A percentile compares a stretch with the other conserved stretches of the same genome.
Evolutionary conservation across 1,139 yeast genomes (phyloP).

Genomic region (Debaryomyces robertsiae): DNA sequence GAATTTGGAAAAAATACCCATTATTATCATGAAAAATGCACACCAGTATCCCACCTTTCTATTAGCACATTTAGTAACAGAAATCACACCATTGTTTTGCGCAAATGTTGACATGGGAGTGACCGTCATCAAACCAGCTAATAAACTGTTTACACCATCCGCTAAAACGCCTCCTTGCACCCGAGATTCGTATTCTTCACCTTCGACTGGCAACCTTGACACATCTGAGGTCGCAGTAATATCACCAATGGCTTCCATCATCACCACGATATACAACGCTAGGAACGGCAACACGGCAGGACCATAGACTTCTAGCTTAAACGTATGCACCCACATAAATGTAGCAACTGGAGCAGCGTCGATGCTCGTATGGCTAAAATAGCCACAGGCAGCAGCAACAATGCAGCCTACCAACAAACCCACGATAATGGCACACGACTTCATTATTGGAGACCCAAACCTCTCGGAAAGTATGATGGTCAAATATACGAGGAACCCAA

Average conservation of each 20-base stretch:
- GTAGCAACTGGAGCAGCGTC: conserved; percentile 79
- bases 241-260: conserved; percentile 94
- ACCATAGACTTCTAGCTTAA: conserved; percentile 71
- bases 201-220: conserved; percentile 79
- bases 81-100: conserved; percentile 91
- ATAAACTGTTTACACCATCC: conserved; percentile 70
- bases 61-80: conserved; percentile 87
- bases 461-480: conserved; percentile 75
- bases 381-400: conserved; percentile 88
- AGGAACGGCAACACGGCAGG: conserved; percentile 83
- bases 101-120: conserved; percentile 91
- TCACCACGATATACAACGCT: conserved; percentile 75
- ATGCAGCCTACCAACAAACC: conserved; percentile 87
- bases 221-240: conserved; percentile 92
- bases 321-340: conserved; percentile 85
- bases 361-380: conserved; percentile 59
- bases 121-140: conserved; percentile 73
- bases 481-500: conserved; percentile 79
- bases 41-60: conserved; percentile 88
- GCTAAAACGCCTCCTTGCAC: conserved; percentile 91
- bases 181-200: conserved; percentile 76
- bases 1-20: conserved; percentile 88
- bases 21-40: conserved; percentile 75
- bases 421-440: conserved; percentile 84
- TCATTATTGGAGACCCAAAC: conserved; percentile 95